Base-by-base conservation (phyloP, 495 filamentous ascomycete genomes). In the Daldinia childiae region DNA sequence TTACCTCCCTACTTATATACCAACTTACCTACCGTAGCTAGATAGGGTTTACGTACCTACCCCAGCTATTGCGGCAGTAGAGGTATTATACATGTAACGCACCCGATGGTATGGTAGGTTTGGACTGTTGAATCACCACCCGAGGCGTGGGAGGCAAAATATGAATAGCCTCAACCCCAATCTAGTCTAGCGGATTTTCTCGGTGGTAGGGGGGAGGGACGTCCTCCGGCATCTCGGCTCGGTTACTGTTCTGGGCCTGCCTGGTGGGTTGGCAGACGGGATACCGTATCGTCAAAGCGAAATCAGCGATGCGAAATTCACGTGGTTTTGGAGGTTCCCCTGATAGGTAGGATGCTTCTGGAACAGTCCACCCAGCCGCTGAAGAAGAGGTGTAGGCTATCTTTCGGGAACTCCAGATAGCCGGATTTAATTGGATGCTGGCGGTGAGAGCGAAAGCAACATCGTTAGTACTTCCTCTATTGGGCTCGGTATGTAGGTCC, bases 151-250 rank as follows among this genome's bases (percentile, higher is more conserved):
- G 57, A 38, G 68, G 21, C 41, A 29, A 54, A 38, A 26, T 64
- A 24, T 32, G 69, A 64, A 72, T 72, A 72, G 59, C 69, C 69
- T 72, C 69, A 67, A 58, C 59, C 52, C 58, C 19, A 21, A 67
- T 72, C 39, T 21, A 34, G 58, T 27, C 52, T 58, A 69, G 59
- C 17, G 9, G 38, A 21, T 50, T 57, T 36, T 8, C 34, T 36
- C 19, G 32, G 19, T 39, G 17, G 34, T 29, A 61, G 58, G 38
- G 36, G 54, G 34, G 59, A 5, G 26, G 11, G 24, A 29, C 11
- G 66, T 58, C 27, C n/a, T 29, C 41, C 27, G 11, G 48, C 32
- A 11, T 51, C 58, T 55, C 36, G 52, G 27, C 9, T 59, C 17
- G 39, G 12, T 36, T 59, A 21, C 34, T 45, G 26, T 45, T 51